Conservation (phyloP, 108 stramenopile species). For the Stephanodiscus minutulus region DNA sequence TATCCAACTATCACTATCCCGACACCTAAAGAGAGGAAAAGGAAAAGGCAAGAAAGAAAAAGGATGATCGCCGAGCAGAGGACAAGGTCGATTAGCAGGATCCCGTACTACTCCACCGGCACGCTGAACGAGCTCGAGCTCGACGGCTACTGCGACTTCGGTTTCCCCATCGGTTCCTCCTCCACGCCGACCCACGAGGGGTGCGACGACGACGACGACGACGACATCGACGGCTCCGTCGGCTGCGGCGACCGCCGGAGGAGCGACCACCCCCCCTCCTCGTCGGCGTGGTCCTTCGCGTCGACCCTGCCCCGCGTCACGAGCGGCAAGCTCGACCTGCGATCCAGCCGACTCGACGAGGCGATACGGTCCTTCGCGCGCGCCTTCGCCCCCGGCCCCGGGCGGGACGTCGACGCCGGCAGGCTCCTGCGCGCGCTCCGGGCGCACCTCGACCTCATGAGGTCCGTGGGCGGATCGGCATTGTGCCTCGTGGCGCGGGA, state of each 20-base stretch:
- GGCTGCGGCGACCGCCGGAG: not conserved
- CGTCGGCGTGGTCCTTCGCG: not conserved
- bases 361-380: slow-evolving; percentile 18
- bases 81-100: not conserved
- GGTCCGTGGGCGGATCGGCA: slow-evolving; percentile 31
- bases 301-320: slow-evolving; percentile 17
- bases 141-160: slow-evolving; percentile 26
- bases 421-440: slow-evolving; percentile 38
- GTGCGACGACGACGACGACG: not conserved
- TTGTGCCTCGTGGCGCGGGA: slow-evolving; percentile 43
- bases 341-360: slow-evolving; percentile 20
- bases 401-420: slow-evolving; percentile 38
- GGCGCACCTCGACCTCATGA: slow-evolving; percentile 28
- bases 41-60: too few relatives aligned
- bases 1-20: not conserved
- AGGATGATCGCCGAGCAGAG: not conserved
- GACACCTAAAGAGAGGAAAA: too few relatives aligned
- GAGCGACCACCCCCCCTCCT: not conserved
- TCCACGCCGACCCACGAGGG: not conserved
- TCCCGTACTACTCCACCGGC: slow-evolving; percentile 9
- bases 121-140: slow-evolving; percentile 28
- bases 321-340: slow-evolving; percentile 10
- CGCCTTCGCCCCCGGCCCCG: slow-evolving; percentile 4
- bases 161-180: slow-evolving; percentile 5
- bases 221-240: slow-evolving; percentile 6